A percentile compares a stretch with the other conserved stretches of the same genome.
Evolutionary conservation across 2,329 filamentous ascomycete genomes (phyloP).

Genomic region (Diaporthe vaccinii): DNA sequence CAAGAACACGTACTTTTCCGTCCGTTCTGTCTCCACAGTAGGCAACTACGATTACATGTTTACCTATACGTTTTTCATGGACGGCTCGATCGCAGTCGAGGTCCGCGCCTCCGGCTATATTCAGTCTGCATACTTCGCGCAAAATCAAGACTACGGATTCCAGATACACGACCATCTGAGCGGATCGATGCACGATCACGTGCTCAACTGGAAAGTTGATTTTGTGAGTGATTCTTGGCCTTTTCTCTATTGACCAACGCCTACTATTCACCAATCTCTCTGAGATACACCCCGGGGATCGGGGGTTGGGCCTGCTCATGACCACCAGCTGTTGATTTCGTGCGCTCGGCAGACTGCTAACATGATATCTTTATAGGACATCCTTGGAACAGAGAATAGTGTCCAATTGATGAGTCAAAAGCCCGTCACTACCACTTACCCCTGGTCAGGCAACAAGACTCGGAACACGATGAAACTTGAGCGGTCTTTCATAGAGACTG

Average conservation of each 20-base stretch:
- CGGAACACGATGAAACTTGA: constrained; percentile 67
- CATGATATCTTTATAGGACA: constrained; percentile 49
- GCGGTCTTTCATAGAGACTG: constrained; percentile 56
- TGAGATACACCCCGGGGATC: neutral
- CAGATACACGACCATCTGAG: constrained; percentile 62
- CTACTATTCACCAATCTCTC: neutral
- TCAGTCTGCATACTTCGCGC: constrained; percentile 60
- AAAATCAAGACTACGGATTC: constrained; percentile 63
- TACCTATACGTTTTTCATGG: constrained; percentile 63
- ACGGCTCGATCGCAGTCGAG: constrained; percentile 65
- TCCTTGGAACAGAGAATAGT: constrained; percentile 62
- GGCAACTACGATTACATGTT: constrained; percentile 70
- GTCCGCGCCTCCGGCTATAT: constrained; percentile 68
- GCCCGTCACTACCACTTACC: constrained; percentile 53
- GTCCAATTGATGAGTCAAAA: constrained; percentile 54
- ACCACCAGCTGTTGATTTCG: too few relatives aligned
- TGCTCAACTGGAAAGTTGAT: constrained; percentile 68
- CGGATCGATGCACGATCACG: constrained; percentile 68
- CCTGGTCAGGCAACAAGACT: constrained; percentile 62
- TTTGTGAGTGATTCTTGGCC: constrained; percentile 45
- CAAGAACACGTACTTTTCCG: constrained; percentile 61
- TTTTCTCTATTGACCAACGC: neutral
- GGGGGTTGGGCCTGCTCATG: neutral
- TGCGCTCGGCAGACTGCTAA: neutral
- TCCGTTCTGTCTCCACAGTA: constrained; percentile 63